phyloP scores from a whole-genome alignment of 2,329 filamentous ascomycete genomes.

The Fusarium sp. region DNA sequence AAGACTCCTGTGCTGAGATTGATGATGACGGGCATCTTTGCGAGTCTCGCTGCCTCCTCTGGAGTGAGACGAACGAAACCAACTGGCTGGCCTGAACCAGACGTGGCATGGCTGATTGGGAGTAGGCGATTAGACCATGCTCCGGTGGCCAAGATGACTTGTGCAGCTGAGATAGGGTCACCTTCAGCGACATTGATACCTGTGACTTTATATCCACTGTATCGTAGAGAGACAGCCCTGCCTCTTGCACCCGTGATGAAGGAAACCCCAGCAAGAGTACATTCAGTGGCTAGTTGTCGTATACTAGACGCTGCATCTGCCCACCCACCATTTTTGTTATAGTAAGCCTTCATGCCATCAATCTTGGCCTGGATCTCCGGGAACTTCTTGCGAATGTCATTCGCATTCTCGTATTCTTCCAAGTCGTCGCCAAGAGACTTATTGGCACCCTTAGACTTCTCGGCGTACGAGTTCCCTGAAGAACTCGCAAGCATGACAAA shows the following conservation, averaged over 20 bases:
- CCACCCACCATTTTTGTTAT: conserved; percentile 53
- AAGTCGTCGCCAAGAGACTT: conserved; percentile 37
- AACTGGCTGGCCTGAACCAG: conserved; percentile 76
- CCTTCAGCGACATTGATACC: conserved; percentile 53
- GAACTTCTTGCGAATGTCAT: conserved; percentile 29
- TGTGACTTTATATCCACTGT: conserved; percentile 33
- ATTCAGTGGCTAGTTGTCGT: conserved; percentile 45
- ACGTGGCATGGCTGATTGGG: conserved; percentile 72
- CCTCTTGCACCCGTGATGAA: conserved; percentile 53
- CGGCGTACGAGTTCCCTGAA: conserved; percentile 42
- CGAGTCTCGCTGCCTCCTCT: conserved; percentile 68
- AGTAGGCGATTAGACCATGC: conserved; percentile 73
- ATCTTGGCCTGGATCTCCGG: conserved; percentile 42
- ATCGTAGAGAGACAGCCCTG: conserved; percentile 45
- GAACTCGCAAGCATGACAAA: conserved; percentile 51
- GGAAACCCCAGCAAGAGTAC: conserved; percentile 50
- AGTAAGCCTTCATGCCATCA: conserved; percentile 47
- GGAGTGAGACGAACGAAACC: conserved; percentile 74
- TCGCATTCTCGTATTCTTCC: conserved; percentile 48
- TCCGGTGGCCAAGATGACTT: conserved; percentile 76
- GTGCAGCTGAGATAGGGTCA: conserved; percentile 65
- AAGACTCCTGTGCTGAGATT: conserved; percentile 69
- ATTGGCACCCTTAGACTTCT: conserved; percentile 34
- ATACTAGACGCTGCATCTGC: conserved; percentile 52
- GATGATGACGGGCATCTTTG: conserved; percentile 70